Evolutionary conservation across 2,329 filamentous ascomycete genomes (phyloP).

Genomic region (Trichoderma sp.): DNA sequence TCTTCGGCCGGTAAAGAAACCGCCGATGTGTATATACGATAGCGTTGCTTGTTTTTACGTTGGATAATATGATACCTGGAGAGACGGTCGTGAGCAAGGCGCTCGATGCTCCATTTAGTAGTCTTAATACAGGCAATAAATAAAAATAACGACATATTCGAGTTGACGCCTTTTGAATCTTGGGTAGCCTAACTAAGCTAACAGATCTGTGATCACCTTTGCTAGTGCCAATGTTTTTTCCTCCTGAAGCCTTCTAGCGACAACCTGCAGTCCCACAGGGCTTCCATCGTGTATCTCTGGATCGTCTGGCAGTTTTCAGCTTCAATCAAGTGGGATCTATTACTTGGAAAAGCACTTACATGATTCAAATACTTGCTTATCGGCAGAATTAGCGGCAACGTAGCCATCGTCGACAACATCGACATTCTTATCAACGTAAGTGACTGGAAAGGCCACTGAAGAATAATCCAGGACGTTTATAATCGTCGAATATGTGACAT

Average conservation of each 20-base stretch:
- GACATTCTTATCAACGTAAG: not conserved
- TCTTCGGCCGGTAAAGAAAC: slow-evolving; percentile 19
- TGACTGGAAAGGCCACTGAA: not conserved
- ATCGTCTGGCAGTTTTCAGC: not conserved
- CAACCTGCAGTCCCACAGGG: not conserved
- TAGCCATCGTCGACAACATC: not conserved
- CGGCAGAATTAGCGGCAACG: not conserved
- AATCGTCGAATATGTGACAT: not conserved
- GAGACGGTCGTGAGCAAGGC: not conserved
- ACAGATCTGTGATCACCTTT: not conserved
- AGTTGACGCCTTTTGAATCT: not conserved
- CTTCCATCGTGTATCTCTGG: not conserved
- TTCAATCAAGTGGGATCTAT: not conserved
- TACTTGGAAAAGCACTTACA: not conserved
- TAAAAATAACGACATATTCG: not conserved
- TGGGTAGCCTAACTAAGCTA: not conserved
- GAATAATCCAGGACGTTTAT: not conserved
- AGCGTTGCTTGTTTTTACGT: not conserved
- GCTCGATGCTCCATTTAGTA: not conserved
- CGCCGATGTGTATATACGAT: not conserved
- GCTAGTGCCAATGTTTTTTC: not conserved
- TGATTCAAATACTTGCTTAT: not conserved
- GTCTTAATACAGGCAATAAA: not conserved
- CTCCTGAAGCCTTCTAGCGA: not conserved
- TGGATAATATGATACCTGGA: not conserved